Evolutionary conservation across 176 grass and related monocot species (phyloP).

Genomic region (Ananas comosus): DNA sequence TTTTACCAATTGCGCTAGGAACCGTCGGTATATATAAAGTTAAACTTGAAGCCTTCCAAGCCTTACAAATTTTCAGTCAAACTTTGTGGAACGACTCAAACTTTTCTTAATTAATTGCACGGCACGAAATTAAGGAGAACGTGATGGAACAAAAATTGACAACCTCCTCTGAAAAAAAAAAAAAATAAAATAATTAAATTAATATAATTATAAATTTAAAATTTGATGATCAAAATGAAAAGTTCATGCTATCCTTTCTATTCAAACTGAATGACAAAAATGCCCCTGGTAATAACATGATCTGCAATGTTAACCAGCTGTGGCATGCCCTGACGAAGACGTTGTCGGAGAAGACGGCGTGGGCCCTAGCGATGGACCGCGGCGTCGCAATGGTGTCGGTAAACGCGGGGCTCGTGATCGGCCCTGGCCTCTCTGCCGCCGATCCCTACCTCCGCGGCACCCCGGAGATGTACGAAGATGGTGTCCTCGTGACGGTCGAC

Average conservation of each 20-base stretch:
- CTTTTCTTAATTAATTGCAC: no score
- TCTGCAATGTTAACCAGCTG: conserved; percentile 26
- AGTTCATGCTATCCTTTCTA: neutral
- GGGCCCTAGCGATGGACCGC: conserved; percentile 94
- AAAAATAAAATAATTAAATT: no score
- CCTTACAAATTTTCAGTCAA: no score
- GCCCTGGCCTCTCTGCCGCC: conserved; percentile 26
- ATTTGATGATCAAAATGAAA: neutral
- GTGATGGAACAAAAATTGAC: no score
- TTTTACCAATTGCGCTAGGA: no score
- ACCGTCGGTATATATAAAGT: no score
- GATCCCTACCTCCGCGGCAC: conserved; percentile 71
- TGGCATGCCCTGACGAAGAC: conserved; percentile 93
- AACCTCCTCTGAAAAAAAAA: no score
- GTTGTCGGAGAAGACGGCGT: conserved; percentile 86
- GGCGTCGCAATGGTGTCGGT: conserved; percentile 90
- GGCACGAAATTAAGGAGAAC: no score
- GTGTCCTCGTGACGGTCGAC: conserved; percentile 84
- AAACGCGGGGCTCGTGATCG: conserved; percentile 55
- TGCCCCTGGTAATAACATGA: neutral
- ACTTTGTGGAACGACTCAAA: no score
- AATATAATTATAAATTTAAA: no score
- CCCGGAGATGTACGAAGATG: conserved; percentile 65
- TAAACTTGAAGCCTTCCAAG: no score
- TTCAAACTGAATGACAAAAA: neutral